Conservation (phyloP, 23 red algal genomes). For the Gracilaria domingensis region DNA sequence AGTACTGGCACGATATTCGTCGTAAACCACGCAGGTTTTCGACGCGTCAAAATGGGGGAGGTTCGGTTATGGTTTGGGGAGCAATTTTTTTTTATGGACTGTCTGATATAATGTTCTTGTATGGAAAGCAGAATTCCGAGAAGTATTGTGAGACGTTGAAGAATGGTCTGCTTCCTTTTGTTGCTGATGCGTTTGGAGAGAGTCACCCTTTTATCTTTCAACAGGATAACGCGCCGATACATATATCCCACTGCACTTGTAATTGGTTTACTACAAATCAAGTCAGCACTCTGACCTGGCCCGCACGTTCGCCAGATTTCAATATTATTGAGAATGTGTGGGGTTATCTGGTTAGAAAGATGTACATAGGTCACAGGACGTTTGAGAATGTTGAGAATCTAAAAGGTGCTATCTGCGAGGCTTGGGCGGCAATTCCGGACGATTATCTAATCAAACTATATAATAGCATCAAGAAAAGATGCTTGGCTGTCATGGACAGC, state of each 20-base stretch:
- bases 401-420: not conserved
- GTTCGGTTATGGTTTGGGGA: not conserved
- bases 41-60: not conserved
- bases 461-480: not conserved
- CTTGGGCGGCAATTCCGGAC: not conserved
- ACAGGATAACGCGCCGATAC: conserved; percentile 1
- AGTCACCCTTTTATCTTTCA: not conserved
- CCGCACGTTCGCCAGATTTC: conserved; percentile 5
- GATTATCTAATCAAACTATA: not conserved
- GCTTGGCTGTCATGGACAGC: not conserved
- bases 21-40: not conserved
- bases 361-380: not conserved
- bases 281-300: not conserved
- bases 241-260: not conserved
- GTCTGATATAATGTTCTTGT: not conserved
- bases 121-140: not conserved
- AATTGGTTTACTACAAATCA: not conserved
- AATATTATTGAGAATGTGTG: conserved; percentile 39
- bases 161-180: not conserved
- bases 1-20: not conserved
- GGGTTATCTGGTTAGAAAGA: not conserved
- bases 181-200: not conserved
- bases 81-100: not conserved
- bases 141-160: conserved; percentile 19
- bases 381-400: conserved; percentile 35